Evolutionary conservation across 768 basidiomycete species (phyloP), one percentile per base, ranked within the genome.

Genomic region (Lactifluus hygrophoroides): DNA sequence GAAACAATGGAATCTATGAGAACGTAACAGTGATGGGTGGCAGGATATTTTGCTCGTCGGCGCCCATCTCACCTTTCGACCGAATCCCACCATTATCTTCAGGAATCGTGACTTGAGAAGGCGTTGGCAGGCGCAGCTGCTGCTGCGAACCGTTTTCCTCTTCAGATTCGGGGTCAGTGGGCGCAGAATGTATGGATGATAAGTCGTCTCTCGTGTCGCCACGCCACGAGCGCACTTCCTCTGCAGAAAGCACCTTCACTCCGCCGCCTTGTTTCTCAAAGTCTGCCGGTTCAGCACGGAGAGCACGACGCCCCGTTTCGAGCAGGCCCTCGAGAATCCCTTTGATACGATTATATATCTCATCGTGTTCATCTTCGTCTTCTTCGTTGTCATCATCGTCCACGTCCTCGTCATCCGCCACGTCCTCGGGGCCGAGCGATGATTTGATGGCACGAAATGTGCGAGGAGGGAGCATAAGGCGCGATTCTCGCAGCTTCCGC

Each of bases 401-500:
- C 0, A 69, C 68, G 0, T 72, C 67, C 1, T 69, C 69, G n/a
- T 77, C 77, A 13, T 72, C 73, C 4, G 68, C 70, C 1, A 72
- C 70, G 28, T 79, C 77, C 32, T 77, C 73, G 14, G 75, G 72
- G 9, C 69, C 72, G 44, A 74, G 67, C 1, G 83, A 79, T 4
- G 77, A 77, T 60, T 79, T 78, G 65, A 85, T 76, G 27, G 76
- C 82, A 43, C 74, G 76, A 67, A 73, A 90, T 0, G 80, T 72
- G 27, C 70, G 76, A 3, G 89, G 88, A 1, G 90, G 90, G 1
- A 93, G 78, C 43, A 84, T 82, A 27, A 92, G 80, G 14, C 89
- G 79, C 10, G 88, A 84, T 67, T 94, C 90, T 54, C 93, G 84
- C 47, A 94, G 74, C 66, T 84, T 89, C 32, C 90, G 82, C 14